Evolutionary conservation across 805 yeast species (phyloP), one percentile per base, ranked within the genome.

Genomic region (Wickerhamiella kazuoi): DNA sequence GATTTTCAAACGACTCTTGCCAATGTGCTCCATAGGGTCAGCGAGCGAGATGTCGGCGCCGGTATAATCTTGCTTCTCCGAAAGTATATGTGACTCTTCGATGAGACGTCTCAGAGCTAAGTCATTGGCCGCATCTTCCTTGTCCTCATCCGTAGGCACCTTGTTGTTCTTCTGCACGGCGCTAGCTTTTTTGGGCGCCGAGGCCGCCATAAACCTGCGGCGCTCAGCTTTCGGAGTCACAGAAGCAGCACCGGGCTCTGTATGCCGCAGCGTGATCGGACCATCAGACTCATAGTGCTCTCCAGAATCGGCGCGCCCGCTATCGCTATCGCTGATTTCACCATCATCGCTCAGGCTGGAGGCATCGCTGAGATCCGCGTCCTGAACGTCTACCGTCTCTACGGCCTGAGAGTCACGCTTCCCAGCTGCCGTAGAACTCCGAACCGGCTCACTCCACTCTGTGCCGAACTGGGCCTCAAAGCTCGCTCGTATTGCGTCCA

Each of bases 51-150:
- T 52, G 32, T 57, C 62, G 2, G 60, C 62, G 3, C 64, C 62
- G 0, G 55, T 35, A 34, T 34, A 50, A 30, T 46, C 42, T 38
- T 50, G 51, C 30, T 48, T 46, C 18, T 44, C 41, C 21, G 47
- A 39, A 19, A 63, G 59, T 34, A 79, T 75, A 49, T 78, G 84
- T 1, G 84, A 76, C 53, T 79, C 87, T 42, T 64, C 64, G 23
- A 79, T 60, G 18, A 79, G 62, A 36, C 86, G 57, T 49, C 79
- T 83, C 32, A 79, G 63, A 41, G 72, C 79, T 24, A 77, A 49
- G 51, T 78, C 87, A 50, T 79, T 75, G 40, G 73, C 70, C 41
- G 76, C 52, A 46, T 78, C 69, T 20, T 70, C 65, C 23, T 54
- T 52, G 7, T 63, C 65, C 11, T 65, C 68, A 28, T 46, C 44